Evolutionary conservation across 768 basidiomycete genomes (phyloP), one percentile per base, ranked within the genome.

Genomic region (Boletus speciosus): DNA sequence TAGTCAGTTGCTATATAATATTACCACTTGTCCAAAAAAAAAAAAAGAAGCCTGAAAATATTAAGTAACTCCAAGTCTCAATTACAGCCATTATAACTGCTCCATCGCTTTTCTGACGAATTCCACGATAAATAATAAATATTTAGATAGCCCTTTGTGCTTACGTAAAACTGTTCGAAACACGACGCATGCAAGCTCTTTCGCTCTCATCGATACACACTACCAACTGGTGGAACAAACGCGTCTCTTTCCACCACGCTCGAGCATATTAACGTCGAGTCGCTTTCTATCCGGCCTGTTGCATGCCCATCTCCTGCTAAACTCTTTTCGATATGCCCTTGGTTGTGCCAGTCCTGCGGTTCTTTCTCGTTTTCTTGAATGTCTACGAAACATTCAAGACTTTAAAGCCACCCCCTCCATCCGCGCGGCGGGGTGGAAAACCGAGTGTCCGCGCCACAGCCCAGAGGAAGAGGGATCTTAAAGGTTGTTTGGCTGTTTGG

Each of bases 331-430:
- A 45, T 23, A 93, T 92, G 90, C 80, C 85, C 46, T 72, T 90
- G 58, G 80, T 90, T 50, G 74, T 81, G 37, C 85, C 85, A 25
- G 61, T 77, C 60, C 82, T 93, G 40, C 86, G 88, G 36, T 67
- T 87, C 54, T 74, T 78, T 55, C 81, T 90, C 71, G 77, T 91
- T 35, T 85, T 90, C 67, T 73, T 88, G 60, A 93, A 93, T 66
- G 76, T 92, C 39, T 92, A 86, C 59, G 88, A 90, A 56, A 85
- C 91, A 1, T 93, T 86, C 78, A 93, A 93, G 75, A 85, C 83
- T 2, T 76, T 93, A 56, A 89, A 88, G 62, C 69, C 69, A 3
- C 89, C 89, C 0, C 80, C 80, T 32, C 77, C 79, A 1, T 79
- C 78, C 6, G 61, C 73, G 19, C 72, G 75, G 47, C 67, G 72